Percentiles rank a stretch among this genome's conserved stretches.
Conservation (phyloP, 116 monocot species). For the Trichopus zeylanicus region DNA sequence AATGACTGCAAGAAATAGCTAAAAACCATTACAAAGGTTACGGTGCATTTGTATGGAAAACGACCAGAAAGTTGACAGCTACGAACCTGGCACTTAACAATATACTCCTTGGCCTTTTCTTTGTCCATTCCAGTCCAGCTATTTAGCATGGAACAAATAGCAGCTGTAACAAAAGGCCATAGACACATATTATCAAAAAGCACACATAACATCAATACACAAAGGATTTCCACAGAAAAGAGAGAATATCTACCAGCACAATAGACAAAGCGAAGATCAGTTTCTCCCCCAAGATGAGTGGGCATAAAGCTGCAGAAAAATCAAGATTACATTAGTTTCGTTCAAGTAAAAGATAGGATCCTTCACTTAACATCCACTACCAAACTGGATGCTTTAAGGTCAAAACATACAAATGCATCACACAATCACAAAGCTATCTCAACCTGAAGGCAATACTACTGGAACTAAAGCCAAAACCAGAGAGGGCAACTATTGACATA, state of each 20-base stretch:
- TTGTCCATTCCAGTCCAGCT: conserved; percentile 86
- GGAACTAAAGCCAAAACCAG: too few relatives aligned
- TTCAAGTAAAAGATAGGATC: neutral
- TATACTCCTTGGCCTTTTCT: conserved; percentile 72
- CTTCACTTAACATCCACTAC: neutral
- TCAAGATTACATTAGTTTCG: conserved; percentile 1
- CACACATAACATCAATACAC: too few relatives aligned
- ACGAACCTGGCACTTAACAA: conserved; percentile 83
- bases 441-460: too few relatives aligned
- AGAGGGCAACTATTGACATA: too few relatives aligned
- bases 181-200: conserved; percentile 4
- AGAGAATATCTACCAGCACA: conserved; percentile 77
- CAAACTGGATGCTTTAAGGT: too few relatives aligned
- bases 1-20: conserved; percentile 52
- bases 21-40: conserved; percentile 1
- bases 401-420: too few relatives aligned
- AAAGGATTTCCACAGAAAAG: neutral
- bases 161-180: conserved; percentile 44
- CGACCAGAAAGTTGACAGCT: neutral
- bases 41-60: neutral
- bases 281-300: conserved; percentile 73
- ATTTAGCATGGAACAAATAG: conserved; percentile 69
- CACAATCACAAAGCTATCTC: too few relatives aligned
- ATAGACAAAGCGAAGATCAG: conserved; percentile 94
- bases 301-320: conserved; percentile 73